Evolutionary conservation across 2,329 filamentous ascomycete genomes (phyloP).

Genomic region (Microsporum ferrugineum): DNA sequence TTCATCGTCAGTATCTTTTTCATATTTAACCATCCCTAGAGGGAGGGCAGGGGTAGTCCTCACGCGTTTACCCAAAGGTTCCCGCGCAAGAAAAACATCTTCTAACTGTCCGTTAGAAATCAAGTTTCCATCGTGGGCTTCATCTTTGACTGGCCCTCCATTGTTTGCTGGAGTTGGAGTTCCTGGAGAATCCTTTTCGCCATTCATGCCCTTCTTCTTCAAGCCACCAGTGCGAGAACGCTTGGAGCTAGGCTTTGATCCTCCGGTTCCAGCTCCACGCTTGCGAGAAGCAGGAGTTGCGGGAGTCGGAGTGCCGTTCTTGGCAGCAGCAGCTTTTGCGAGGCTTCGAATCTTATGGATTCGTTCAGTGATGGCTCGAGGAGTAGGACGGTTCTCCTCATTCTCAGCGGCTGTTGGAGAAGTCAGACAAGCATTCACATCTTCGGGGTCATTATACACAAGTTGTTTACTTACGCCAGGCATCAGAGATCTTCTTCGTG

Average conservation of each 20-base stretch:
- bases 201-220: not conserved
- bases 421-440: not conserved
- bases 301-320: slow-evolving; percentile 7
- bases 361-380: slow-evolving; percentile 31
- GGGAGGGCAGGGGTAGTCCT: slow-evolving; percentile 15
- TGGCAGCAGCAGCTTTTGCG: slow-evolving; percentile 8
- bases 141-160: slow-evolving; percentile 12
- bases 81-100: not conserved
- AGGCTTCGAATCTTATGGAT: slow-evolving; percentile 25
- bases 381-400: slow-evolving; percentile 22
- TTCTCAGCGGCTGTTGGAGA: slow-evolving; percentile 13
- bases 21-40: slow-evolving; percentile 16
- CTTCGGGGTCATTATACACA: not conserved
- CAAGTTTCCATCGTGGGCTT: slow-evolving; percentile 3
- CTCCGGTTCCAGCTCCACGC: not conserved
- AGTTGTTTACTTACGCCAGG: slow-evolving; percentile 28
- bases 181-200: not conserved
- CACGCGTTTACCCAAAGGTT: slow-evolving; percentile 15
- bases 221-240: not conserved
- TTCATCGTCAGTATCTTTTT: slow-evolving; percentile 11
- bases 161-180: not conserved
- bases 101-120: slow-evolving; percentile 4
- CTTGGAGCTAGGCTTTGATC: slow-evolving; percentile 1
- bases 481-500: slow-evolving; percentile 23
- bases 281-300: slow-evolving; percentile 10